A percentile compares a stretch with the other conserved stretches of the same genome.
These are phyloP conservation scores for Amaranthus tricolor DNA, from an alignment of 179 eudicot species.

Conservation along the genomic window DNA sequence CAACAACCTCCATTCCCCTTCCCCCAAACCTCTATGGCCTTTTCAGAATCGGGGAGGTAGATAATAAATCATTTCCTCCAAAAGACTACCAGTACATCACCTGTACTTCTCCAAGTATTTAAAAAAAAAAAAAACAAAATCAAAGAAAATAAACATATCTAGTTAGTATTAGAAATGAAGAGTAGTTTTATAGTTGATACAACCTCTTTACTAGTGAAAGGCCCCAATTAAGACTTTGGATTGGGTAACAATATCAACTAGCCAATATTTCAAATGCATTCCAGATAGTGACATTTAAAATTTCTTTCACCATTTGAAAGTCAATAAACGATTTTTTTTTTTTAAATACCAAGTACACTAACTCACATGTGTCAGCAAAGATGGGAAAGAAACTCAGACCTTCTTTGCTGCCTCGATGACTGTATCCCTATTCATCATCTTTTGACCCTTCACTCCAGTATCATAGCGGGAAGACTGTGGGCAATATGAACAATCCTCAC, in stretches of 20 bases:
- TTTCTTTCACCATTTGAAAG: not conserved
- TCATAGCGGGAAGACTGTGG: constrained; percentile 93
- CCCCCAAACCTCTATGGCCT: not conserved
- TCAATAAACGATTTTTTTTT: not conserved
- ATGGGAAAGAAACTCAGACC: constrained; percentile 38
- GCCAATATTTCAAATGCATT: not conserved
- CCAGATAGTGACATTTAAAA: not conserved
- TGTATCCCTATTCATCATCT: constrained; percentile 72
- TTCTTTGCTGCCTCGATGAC: constrained; percentile 86
- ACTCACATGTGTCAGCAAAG: not conserved
- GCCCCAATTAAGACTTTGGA: not conserved
- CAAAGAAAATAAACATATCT: too few relatives aligned
- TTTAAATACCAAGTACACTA: not conserved
- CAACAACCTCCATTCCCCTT: not conserved
- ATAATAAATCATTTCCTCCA: not conserved
- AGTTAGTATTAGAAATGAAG: too few relatives aligned
- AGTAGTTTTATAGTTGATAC: too few relatives aligned
- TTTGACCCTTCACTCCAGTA: constrained; percentile 82
- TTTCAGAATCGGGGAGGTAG: not conserved
- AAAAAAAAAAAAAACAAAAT: too few relatives aligned
- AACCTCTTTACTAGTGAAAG: too few relatives aligned
- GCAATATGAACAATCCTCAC: constrained; percentile 96
- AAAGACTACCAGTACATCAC: not conserved
- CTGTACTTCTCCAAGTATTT: too few relatives aligned
- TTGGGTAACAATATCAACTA: not conserved